Evolutionary conservation across 371 early-diverging fungal genomes (phyloP), one percentile per base, ranked within the genome.

Genomic region (Smittium culicis): DNA sequence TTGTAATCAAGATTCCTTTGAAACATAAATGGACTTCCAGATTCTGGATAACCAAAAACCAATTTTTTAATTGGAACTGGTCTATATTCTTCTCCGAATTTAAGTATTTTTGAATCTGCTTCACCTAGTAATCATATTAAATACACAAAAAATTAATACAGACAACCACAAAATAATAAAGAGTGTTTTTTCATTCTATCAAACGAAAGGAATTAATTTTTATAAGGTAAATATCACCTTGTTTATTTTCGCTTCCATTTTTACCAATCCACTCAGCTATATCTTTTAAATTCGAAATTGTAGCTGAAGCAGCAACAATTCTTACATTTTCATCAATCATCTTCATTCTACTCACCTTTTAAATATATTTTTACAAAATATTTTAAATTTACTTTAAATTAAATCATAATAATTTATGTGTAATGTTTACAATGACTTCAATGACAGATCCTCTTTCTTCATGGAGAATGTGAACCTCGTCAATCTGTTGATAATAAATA

Each of bases 1-100:
- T 56, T 60, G 66, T 65, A 65, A 65, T 65, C 66, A 14, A 65
- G 60, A 27, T 65, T 65, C 27, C 29, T 65, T 56, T 65, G 57
- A 65, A 65, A 65, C 35, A 65, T 60, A 65, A 65, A 65, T 60
- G 66, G 66, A 24, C 24, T 45, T 30, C 35, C n/a, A 60, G 57
- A 25, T 35, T 31, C 60, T 14, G 58, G 14, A 29, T 27, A 65
- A 5, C 66, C 66, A 56, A 57, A 45, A 65, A 65, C 66, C 20
- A 65, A 14, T 35, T 56, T 65, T 56, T 33, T 57, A 11, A 65
- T 55, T 8, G 66, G 66, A 60, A 65, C 66, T 54, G 66, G 29
- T 14, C 66, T 59, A 60, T 45, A 65, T 25, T 60, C 60, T 20
- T 65, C 66, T 20, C 60, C 66, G 33, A 65, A 65, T 45, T 28